Conservation (phyloP, 495 filamentous ascomycete genomes). For the Penicillium odoratum region DNA sequence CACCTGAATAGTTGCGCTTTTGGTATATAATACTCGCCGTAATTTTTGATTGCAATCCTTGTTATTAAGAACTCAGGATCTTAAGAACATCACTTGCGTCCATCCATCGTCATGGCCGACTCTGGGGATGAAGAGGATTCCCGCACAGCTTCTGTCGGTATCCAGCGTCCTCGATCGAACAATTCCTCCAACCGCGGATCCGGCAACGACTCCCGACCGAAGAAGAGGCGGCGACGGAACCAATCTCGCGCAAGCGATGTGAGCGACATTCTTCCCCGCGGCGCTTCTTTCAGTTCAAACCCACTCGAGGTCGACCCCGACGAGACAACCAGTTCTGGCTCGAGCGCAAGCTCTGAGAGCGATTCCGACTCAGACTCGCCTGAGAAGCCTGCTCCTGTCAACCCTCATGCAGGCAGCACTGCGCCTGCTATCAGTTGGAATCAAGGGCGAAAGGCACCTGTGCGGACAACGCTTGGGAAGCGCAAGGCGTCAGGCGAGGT, state of each 20-base stretch:
- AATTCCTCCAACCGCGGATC: conserved; percentile 25
- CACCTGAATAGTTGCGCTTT: background rate
- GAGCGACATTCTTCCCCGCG: conserved; percentile 41
- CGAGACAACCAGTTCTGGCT: conserved; percentile 33
- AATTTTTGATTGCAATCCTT: background rate
- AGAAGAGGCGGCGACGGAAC: conserved; percentile 34
- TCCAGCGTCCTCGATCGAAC: conserved; percentile 25
- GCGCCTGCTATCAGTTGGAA: conserved; percentile 45
- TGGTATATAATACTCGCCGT: background rate
- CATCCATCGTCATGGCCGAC: conserved; percentile 29
- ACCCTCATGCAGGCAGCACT: conserved; percentile 28
- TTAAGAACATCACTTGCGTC: background rate
- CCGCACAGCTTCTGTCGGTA: conserved; percentile 40
- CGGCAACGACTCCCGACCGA: conserved; percentile 27
- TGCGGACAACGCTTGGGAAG: conserved; percentile 38
- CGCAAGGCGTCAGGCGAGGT: conserved; percentile 11
- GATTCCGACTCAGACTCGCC: conserved; percentile 20
- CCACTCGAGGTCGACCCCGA: conserved; percentile 38
- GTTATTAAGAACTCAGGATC: too few relatives aligned
- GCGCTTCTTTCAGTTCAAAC: conserved; percentile 37
- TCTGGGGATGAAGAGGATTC: conserved; percentile 45
- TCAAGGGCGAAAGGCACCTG: conserved; percentile 34
- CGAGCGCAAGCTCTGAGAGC: conserved; percentile 24
- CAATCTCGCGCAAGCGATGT: conserved; percentile 26
- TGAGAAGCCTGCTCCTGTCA: conserved; percentile 7